A percentile compares a stretch with the other conserved stretches of the same genome.
phyloP scores from a whole-genome alignment of 169 alveolate genomes.

The Eimeria tenella region DNA sequence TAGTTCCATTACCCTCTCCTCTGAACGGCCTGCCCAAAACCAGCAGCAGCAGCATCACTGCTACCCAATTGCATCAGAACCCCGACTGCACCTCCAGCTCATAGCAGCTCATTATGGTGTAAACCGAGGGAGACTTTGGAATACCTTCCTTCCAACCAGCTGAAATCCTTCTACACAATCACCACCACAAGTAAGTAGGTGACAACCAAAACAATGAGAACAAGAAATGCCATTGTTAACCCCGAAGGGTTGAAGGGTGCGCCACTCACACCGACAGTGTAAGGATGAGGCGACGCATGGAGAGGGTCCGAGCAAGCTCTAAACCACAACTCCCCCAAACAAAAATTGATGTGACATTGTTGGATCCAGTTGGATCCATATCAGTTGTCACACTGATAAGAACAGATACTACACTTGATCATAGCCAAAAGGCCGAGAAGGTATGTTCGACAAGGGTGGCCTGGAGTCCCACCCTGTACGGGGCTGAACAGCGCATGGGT shows the following conservation, averaged over 20 bases:
- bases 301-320: slow-evolving; percentile 77
- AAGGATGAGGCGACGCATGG: slow-evolving; percentile 77
- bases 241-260: slow-evolving; percentile 81
- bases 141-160: too few relatives aligned
- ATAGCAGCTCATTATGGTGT: too few relatives aligned
- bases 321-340: slow-evolving; percentile 49
- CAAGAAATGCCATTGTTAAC: slow-evolving; percentile 20
- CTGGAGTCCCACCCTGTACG: background rate
- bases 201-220: too few relatives aligned
- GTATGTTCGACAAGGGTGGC: slow-evolving; percentile 82
- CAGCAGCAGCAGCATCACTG: too few relatives aligned
- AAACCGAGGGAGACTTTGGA: too few relatives aligned
- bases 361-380: slow-evolving; percentile 87
- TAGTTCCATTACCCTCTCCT: too few relatives aligned
- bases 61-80: too few relatives aligned
- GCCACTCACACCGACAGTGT: slow-evolving; percentile 75
- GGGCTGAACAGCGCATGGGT: slow-evolving; percentile 23
- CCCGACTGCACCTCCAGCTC: too few relatives aligned
- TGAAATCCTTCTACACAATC: too few relatives aligned
- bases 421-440: slow-evolving; percentile 98
- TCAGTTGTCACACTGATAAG: slow-evolving; percentile 97
- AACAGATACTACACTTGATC: slow-evolving; percentile 98
- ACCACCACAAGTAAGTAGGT: too few relatives aligned
- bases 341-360: slow-evolving; percentile 81
- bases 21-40: too few relatives aligned